Evolutionary conservation across 2,329 filamentous ascomycete genomes (phyloP), one percentile per base, ranked within the genome.

Genomic region (Phyllosticta ampelicida): DNA sequence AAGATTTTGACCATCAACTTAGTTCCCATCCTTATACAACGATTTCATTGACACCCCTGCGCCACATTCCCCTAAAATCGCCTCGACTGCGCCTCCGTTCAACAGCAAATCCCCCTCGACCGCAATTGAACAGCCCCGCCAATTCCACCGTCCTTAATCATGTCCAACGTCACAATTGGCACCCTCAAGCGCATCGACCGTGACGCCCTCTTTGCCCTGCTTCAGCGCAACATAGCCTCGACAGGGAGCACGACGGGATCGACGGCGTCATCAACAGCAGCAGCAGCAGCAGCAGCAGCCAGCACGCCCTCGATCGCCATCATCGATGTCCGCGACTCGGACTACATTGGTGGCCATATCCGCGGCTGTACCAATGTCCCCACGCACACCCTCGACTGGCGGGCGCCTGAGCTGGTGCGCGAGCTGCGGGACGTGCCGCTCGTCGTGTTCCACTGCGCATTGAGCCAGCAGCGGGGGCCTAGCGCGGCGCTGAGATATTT

Each of bases 311-410:
- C 18, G 21, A 79, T 90, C 59, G 89, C 89, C 9, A 78, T 97
- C 44, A 81, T 97, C 60, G 94, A 97, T 71, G 94, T 97, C 8
- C 85, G 94, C 60, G 94, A 96, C 71, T 84, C 85, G 63, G 92
- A 97, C 73, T 85, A 94, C 73, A 80, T 96, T 53, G 92, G 92
- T 64, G 92, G 92, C 29, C 91, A 96, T 74, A 96, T 97, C 73
- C 79, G 79, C 60, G 83, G 84, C 60, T 87, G 86, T 30, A 82
- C 80, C 55, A 89, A 96, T 78, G 80, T 89, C 11, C 90, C 94
- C 0, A 87, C 82, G 54, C 75, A 74, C 51, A 82, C 83, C 18
- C 81, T 97, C 53, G 89, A 95, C 66, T 81, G 82, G 68, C 83
- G 80, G 64, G 83, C 94, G 71, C 87, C 91, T 0, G 89, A 90